Conservation (phyloP, 1,284 basidiomycete genomes). For the Cryptococcus amylolentus region DNA sequence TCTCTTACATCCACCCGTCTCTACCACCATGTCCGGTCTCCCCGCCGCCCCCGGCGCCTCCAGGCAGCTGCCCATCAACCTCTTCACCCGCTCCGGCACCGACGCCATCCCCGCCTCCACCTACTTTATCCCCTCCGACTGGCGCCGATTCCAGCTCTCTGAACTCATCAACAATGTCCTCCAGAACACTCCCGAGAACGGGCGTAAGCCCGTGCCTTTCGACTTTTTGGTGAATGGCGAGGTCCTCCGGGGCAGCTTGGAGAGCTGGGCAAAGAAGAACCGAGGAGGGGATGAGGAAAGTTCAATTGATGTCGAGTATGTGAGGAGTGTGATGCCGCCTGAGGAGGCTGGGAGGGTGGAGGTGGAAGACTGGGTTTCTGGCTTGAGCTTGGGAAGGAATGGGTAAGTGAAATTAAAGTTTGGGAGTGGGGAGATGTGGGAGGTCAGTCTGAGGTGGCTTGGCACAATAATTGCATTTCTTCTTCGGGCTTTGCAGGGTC, state of each 20-base stretch:
- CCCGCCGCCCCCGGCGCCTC: constrained; percentile 1
- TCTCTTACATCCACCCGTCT: not conserved
- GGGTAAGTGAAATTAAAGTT: constrained; percentile 56
- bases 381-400: constrained; percentile 64
- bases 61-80: constrained; percentile 61
- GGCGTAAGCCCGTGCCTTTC: constrained; percentile 73
- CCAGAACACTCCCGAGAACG: constrained; percentile 51
- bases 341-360: constrained; percentile 73
- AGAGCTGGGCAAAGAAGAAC: constrained; percentile 71
- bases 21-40: not conserved
- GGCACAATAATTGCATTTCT: no score
- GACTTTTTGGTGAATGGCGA: constrained; percentile 87
- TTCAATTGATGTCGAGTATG: constrained; percentile 89
- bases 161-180: constrained; percentile 96
- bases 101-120: constrained; percentile 85
- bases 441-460: no score
- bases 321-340: constrained; percentile 87
- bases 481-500: no score
- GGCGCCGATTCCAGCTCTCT: constrained; percentile 94
- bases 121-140: constrained; percentile 87
- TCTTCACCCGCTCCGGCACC: constrained; percentile 67
- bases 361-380: constrained; percentile 92
- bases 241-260: constrained; percentile 69
- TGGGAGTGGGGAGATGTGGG: no score
- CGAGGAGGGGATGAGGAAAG: constrained; percentile 67